Conservation (phyloP, 2,329 filamentous ascomycete species). For the Talaromyces pinophilus region DNA sequence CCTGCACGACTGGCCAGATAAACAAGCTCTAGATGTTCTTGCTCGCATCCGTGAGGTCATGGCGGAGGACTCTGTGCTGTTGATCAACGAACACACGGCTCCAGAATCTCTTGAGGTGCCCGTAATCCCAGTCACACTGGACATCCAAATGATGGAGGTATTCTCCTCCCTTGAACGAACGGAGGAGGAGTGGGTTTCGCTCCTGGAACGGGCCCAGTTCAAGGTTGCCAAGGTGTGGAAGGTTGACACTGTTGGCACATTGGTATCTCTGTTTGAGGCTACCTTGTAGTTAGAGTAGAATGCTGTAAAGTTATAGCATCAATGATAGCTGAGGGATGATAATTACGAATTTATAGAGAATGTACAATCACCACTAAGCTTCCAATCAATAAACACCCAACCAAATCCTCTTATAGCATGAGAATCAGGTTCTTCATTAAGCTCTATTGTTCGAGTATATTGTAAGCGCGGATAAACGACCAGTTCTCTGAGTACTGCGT, state of each 20-base stretch:
- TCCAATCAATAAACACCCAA: not conserved
- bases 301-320: not conserved
- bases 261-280: slow-evolving; percentile 14
- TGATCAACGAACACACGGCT: slow-evolving; percentile 31
- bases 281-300: not conserved
- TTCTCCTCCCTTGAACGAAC: slow-evolving; percentile 28
- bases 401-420: not conserved
- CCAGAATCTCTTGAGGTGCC: not conserved
- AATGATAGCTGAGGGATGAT: not conserved
- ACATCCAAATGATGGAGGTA: slow-evolving; percentile 29
- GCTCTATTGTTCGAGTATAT: slow-evolving; percentile 4
- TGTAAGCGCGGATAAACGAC: not conserved
- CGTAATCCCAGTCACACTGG: not conserved
- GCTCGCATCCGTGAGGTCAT: slow-evolving; percentile 28
- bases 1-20: slow-evolving; percentile 34
- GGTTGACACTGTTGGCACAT: not conserved
- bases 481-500: not conserved
- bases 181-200: slow-evolving; percentile 27
- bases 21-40: slow-evolving; percentile 26
- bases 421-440: not conserved
- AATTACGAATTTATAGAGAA: not conserved
- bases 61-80: slow-evolving; percentile 29
- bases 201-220: slow-evolving; percentile 27
- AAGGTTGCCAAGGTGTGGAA: slow-evolving; percentile 19
- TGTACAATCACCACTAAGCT: not conserved